A percentile compares a stretch with the other conserved stretches of the same genome.
These are phyloP conservation scores for Thalassia testudinum DNA, from an alignment of 116 monocot genomes.

Conservation along the genomic window DNA sequence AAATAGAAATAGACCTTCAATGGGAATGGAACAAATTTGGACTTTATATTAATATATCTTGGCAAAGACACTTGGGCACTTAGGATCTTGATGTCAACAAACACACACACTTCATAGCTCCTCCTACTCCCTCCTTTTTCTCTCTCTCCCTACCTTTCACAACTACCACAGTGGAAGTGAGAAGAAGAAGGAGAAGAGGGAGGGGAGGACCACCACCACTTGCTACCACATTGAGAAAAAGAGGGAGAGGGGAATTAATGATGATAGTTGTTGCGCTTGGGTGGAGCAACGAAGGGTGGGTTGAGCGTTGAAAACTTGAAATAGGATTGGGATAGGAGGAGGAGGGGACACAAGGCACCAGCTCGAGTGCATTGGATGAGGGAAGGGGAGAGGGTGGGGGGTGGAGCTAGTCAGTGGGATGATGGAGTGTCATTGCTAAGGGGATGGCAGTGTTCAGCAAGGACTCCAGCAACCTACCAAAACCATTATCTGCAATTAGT, in stretches of 20 bases:
- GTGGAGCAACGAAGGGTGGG: neutral
- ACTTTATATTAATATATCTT: too few relatives aligned
- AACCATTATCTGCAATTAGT: slow-evolving; percentile 19
- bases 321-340: neutral
- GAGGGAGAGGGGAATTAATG: neutral
- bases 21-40: too few relatives aligned
- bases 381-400: neutral
- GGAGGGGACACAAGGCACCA: neutral
- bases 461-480: slow-evolving; percentile 1
- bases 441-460: neutral
- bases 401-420: neutral
- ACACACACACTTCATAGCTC: neutral
- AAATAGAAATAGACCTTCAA: too few relatives aligned
- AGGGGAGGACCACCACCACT: too few relatives aligned
- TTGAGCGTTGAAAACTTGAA: neutral
- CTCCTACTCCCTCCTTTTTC: neutral
- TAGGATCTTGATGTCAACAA: neutral
- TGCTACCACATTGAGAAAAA: too few relatives aligned
- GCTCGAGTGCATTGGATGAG: neutral
- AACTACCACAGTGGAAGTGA: neutral
- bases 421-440: neutral
- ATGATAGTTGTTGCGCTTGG: neutral
- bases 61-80: too few relatives aligned
- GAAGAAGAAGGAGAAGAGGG: neutral
- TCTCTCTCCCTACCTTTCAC: neutral